Conservation (phyloP, 2,329 filamentous ascomycete genomes). For the Ophiostoma montium region DNA sequence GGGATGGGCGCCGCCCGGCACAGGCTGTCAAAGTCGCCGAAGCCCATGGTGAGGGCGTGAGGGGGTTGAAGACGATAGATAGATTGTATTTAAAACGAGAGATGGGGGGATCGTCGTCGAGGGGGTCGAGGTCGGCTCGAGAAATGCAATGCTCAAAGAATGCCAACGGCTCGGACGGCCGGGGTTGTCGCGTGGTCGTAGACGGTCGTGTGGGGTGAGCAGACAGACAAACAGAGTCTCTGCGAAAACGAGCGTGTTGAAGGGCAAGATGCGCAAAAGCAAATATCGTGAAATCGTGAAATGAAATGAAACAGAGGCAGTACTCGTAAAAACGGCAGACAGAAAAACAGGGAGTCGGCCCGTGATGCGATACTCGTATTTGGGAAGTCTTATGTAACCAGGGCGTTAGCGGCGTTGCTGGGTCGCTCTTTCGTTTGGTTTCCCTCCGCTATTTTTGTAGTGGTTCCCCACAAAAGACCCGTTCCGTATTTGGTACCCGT, state of each 20-base stretch:
- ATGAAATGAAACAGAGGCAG: background rate
- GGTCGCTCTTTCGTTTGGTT: background rate
- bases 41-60: slow-evolving; percentile 49
- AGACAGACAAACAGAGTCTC: too few species aligned
- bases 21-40: slow-evolving; percentile 80
- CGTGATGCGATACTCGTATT: background rate
- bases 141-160: too few species aligned
- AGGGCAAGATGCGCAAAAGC: too few species aligned
- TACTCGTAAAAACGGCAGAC: background rate
- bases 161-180: too few species aligned
- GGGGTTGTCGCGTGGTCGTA: too few species aligned
- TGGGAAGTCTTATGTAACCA: background rate
- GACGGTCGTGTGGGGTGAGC: too few species aligned
- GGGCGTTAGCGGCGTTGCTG: background rate
- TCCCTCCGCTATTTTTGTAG: background rate
- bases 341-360: background rate
- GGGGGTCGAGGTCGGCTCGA: background rate
- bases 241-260: too few species aligned
- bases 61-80: background rate
- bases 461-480: background rate
- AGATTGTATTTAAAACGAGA: too few species aligned
- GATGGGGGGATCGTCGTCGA: too few species aligned
- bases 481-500: background rate
- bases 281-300: too few species aligned
- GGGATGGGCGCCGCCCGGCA: slow-evolving; percentile 78